Conservation (phyloP, 176 grass and related monocot species). For the Bolboschoenus planiculmis region DNA sequence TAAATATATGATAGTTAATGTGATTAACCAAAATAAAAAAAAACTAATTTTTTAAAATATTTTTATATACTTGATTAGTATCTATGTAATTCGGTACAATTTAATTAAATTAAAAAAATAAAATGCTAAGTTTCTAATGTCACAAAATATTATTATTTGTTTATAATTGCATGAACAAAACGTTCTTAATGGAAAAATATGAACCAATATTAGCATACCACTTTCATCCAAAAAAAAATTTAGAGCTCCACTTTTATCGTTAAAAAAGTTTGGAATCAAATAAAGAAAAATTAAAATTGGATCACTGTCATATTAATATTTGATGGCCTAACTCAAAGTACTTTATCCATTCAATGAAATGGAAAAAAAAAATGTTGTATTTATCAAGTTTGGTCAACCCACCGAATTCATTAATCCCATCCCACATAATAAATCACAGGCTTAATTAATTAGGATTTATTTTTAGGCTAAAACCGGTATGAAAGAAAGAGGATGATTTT, state of each 20-base stretch:
- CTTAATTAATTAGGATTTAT: not conserved
- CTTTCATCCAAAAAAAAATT: no score
- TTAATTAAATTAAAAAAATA: no score
- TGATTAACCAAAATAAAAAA: no score
- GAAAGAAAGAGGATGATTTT: not conserved
- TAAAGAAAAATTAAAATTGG: not conserved
- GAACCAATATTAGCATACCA: not conserved
- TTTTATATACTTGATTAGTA: no score
- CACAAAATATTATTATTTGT: no score
- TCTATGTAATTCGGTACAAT: no score
- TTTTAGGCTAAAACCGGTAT: not conserved
- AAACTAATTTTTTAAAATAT: no score
- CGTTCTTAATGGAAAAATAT: no score
- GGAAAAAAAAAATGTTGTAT: not conserved
- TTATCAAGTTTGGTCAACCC: not conserved
- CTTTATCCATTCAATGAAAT: not conserved
- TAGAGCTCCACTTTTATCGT: no score
- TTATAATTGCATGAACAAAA: no score
- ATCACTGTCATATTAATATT: not conserved
- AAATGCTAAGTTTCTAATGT: no score
- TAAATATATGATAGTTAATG: no score
- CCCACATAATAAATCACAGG: not conserved
- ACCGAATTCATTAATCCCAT: not conserved
- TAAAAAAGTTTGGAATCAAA: not conserved
- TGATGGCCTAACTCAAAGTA: not conserved